A percentile compares a stretch with the other conserved stretches of the same genome.
Conservation (phyloP, 2,329 filamentous ascomycete genomes). For the Pleurostoma richardsiae region DNA sequence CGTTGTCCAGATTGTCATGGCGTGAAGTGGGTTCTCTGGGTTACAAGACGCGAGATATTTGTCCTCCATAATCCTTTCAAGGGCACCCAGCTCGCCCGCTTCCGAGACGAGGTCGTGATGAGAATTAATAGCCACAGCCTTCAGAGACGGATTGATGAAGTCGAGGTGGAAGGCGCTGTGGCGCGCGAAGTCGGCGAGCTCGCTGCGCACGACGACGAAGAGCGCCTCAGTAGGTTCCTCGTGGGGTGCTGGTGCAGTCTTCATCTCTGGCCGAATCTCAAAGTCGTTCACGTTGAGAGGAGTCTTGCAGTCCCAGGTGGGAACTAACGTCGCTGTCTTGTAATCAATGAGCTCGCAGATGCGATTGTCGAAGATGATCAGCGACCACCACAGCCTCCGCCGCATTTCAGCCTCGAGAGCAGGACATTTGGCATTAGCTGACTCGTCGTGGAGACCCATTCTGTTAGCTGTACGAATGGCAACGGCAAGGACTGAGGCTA, state of each 20-base stretch:
- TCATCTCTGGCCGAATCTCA: constrained; percentile 36
- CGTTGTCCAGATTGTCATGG: constrained; percentile 30
- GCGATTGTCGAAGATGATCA: constrained; percentile 52
- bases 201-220: constrained; percentile 32
- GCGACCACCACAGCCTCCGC: constrained; percentile 57
- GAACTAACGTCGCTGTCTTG: constrained; percentile 19
- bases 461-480: constrained; percentile 52
- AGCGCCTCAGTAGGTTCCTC: constrained; percentile 32
- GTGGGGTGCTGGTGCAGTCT: constrained; percentile 19
- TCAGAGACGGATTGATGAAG: constrained; percentile 24
- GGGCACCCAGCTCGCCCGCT: constrained; percentile 18
- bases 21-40: constrained; percentile 30
- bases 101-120: constrained; percentile 7
- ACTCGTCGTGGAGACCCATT: constrained; percentile 50
- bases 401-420: constrained; percentile 53
- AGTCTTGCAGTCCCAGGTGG: constrained; percentile 34
- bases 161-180: constrained; percentile 25
- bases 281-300: constrained; percentile 40
- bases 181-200: constrained; percentile 31
- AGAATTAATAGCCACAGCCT: constrained; percentile 13
- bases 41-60: constrained; percentile 38
- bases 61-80: constrained; percentile 37
- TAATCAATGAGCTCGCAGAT: constrained; percentile 44
- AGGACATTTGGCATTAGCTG: constrained; percentile 14
- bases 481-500: constrained; percentile 46